Conservation (phyloP, 257 asterid genomes). For the Oldenlandia corymbosa region DNA sequence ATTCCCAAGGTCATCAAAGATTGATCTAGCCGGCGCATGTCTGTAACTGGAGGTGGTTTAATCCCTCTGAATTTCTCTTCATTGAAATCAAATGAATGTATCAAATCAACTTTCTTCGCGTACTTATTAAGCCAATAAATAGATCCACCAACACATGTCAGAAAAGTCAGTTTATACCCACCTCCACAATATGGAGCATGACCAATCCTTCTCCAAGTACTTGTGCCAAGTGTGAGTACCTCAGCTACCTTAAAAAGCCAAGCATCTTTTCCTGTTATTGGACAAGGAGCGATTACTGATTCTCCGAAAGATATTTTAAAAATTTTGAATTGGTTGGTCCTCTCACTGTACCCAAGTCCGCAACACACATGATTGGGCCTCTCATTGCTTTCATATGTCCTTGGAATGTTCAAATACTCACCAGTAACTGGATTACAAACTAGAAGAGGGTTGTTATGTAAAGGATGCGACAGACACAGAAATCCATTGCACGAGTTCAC, state of each 20-base stretch:
- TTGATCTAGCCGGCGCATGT: no score
- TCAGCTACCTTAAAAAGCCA: neutral
- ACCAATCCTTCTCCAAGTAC: slow-evolving; percentile 7
- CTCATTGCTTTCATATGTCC: neutral
- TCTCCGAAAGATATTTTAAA: slow-evolving; percentile 3
- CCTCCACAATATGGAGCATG: neutral
- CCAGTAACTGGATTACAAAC: slow-evolving; percentile 16
- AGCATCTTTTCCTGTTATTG: neutral
- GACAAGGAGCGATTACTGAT: neutral
- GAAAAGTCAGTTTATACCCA: neutral
- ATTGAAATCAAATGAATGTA: neutral
- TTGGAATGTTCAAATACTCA: slow-evolving; percentile 8
- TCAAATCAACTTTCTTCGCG: neutral
- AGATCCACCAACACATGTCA: slow-evolving; percentile 6
- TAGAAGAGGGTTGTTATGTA: neutral
- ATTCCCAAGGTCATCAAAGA: neutral
- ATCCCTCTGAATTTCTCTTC: slow-evolving; percentile 1
- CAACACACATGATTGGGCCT: neutral
- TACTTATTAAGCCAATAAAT: slow-evolving; percentile 3
- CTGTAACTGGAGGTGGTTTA: neutral
- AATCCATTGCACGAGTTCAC: slow-evolving; percentile 6
- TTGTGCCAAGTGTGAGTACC: slow-evolving; percentile 5
- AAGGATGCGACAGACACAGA: slow-evolving; percentile 6
- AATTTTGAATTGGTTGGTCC: neutral
- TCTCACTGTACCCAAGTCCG: slow-evolving; percentile 10